Evolutionary conservation across 768 basidiomycete species (phyloP).

Genomic region (Russula abietina): DNA sequence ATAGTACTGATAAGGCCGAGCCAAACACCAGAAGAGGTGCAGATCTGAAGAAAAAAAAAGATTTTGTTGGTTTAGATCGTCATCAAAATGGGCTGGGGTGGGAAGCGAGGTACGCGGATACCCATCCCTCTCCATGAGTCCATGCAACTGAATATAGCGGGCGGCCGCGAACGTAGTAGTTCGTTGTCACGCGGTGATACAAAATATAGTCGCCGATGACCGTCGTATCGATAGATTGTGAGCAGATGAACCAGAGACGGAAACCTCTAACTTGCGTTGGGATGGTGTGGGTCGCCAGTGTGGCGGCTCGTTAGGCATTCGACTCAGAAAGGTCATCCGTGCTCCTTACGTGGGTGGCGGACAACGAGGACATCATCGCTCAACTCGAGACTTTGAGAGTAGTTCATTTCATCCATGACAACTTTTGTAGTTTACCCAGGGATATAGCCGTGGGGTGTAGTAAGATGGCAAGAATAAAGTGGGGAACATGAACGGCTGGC

Average conservation of each 20-base stretch:
- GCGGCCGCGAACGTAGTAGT: background rate
- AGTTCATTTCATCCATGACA: too few relatives aligned
- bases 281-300: background rate
- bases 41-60: background rate
- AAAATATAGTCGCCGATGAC: slow-evolving; percentile 18
- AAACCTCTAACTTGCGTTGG: background rate
- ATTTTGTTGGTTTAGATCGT: background rate
- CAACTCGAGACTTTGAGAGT: too few relatives aligned
- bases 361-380: too few relatives aligned
- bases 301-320: too few relatives aligned
- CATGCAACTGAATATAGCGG: slow-evolving; percentile 12
- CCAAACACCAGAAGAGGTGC: background rate
- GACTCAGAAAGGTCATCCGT: too few relatives aligned
- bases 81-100: too few relatives aligned
- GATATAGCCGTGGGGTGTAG: too few relatives aligned
- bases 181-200: background rate
- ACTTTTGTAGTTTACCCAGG: too few relatives aligned
- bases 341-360: too few relatives aligned
- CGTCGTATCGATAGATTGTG: slow-evolving; percentile 1
- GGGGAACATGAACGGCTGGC: too few relatives aligned
- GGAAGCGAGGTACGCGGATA: background rate
- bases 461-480: too few relatives aligned
- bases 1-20: slow-evolving; percentile 4
- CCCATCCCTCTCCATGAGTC: slow-evolving; percentile 17
- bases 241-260: background rate